Conservation (phyloP, 2,329 filamentous ascomycete species). For the Neofusicoccum kwambonambiense region DNA sequence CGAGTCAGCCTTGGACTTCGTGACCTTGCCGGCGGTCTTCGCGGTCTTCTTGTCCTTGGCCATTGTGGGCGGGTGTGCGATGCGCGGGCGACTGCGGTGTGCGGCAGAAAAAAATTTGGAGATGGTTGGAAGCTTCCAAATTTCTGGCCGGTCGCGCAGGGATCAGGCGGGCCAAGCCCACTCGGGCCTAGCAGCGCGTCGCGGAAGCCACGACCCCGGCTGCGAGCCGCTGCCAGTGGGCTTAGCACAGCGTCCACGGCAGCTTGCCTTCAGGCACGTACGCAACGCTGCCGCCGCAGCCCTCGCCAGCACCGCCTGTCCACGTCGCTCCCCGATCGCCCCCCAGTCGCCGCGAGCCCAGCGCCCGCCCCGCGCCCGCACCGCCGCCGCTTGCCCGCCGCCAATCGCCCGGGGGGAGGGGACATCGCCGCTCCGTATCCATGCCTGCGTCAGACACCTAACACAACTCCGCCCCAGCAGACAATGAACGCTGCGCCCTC, state of each 20-base stretch:
- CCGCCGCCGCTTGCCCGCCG: slow-evolving; percentile 1
- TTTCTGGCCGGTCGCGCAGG: not conserved
- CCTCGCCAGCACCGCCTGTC: not conserved
- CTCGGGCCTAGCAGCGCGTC: not conserved
- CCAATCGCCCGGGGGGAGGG: slow-evolving; percentile 12
- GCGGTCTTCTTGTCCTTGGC: slow-evolving; percentile 18
- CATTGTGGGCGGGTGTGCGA: not conserved
- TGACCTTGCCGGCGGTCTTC: slow-evolving; percentile 9
- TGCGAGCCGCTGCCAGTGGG: slow-evolving; percentile 9
- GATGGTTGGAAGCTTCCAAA: slow-evolving; percentile 6
- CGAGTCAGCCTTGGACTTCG: slow-evolving; percentile 1
- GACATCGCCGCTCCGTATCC: slow-evolving; percentile 14
- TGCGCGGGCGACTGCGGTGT: not conserved
- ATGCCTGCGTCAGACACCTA: slow-evolving; percentile 16
- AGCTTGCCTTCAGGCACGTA: slow-evolving; percentile 10
- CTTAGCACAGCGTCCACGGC: slow-evolving; percentile 6
- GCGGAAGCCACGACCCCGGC: slow-evolving; percentile 8
- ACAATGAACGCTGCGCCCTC: slow-evolving; percentile 17
- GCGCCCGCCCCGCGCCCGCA: not conserved
- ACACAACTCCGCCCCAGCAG: slow-evolving; percentile 10
- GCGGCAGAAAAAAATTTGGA: not conserved
- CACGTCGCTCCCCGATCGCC: not conserved
- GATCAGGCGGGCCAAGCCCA: not conserved
- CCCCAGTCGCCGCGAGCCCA: not conserved
- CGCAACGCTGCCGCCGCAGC: slow-evolving; percentile 1